Percentiles rank a stretch among this genome's conserved stretches.
Evolutionary conservation across 768 basidiomycete genomes (phyloP).

Genomic region (Rhodotorula sphaerocarpa): DNA sequence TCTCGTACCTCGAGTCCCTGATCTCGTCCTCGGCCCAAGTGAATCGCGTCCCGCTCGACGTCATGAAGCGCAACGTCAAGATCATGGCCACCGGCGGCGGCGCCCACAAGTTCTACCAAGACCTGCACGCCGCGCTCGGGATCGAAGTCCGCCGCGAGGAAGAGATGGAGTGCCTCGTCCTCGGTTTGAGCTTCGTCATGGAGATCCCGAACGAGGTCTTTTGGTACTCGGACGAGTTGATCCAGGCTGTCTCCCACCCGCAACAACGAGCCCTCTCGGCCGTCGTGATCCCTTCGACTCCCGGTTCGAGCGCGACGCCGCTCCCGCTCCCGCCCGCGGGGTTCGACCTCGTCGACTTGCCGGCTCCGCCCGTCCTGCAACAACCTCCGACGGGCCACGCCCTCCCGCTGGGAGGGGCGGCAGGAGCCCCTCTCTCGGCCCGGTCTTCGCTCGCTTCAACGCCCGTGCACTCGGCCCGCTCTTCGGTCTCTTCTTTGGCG

Average conservation of each 20-base stretch:
- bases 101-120: constrained; percentile 84
- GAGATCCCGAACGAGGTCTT: constrained; percentile 96
- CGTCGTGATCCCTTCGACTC: constrained; percentile 25
- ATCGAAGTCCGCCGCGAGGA: constrained; percentile 87
- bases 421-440: too few species aligned
- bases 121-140: constrained; percentile 62
- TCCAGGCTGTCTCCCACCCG: constrained; percentile 53
- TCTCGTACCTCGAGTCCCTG: constrained; percentile 75
- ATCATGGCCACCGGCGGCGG: constrained; percentile 98
- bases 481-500: not conserved
- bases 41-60: constrained; percentile 71
- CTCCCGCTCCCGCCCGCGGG: constrained; percentile 4
- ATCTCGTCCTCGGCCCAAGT: constrained; percentile 75
- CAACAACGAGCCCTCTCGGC: constrained; percentile 25
- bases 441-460: too few species aligned
- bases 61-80: constrained; percentile 87
- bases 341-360: not conserved
- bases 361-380: not conserved
- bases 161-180: constrained; percentile 98
- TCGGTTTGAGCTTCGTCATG: constrained; percentile 89
- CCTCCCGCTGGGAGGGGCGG: too few species aligned
- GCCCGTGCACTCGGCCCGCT: not conserved
- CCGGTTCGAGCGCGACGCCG: constrained; percentile 10
- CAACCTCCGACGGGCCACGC: not conserved
- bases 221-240: constrained; percentile 95